These are phyloP conservation scores for Pichia manshurica DNA, from an alignment of 805 yeast genomes.

Conservation along the genomic window DNA sequence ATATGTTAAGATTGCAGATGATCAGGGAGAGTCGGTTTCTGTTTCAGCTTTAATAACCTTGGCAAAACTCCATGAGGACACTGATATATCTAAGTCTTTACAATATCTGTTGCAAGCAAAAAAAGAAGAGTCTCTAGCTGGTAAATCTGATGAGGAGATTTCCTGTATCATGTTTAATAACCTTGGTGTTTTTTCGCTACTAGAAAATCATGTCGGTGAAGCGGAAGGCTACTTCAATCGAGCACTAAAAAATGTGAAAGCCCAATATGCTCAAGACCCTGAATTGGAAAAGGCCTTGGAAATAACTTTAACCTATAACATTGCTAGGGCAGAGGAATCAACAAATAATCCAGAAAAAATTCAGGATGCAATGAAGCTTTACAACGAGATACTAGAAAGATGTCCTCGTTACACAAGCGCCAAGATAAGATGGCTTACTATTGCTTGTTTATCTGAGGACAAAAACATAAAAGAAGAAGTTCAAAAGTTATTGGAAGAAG, in stretches of 20 bases:
- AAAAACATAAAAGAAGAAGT: constrained; percentile 49
- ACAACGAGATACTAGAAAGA: constrained; percentile 48
- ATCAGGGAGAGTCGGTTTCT: constrained; percentile 51
- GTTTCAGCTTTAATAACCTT: constrained; percentile 63
- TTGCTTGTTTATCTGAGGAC: constrained; percentile 48
- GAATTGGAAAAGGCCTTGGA: constrained; percentile 24
- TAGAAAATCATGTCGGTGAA: constrained; percentile 36
- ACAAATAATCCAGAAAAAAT: constrained; percentile 25
- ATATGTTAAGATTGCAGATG: constrained; percentile 58
- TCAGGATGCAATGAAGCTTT: constrained; percentile 34
- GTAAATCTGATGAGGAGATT: constrained; percentile 38
- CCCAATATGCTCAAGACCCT: constrained; percentile 17
- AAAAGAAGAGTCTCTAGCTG: constrained; percentile 41
- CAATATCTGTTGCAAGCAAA: constrained; percentile 42
- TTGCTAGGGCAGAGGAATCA: constrained; percentile 59
- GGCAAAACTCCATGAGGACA: constrained; percentile 63
- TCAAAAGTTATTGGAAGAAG: constrained; percentile 44
- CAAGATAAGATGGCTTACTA: constrained; percentile 60
- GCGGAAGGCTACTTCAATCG: constrained; percentile 49
- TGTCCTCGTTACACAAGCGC: constrained; percentile 75
- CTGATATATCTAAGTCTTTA: constrained; percentile 62
- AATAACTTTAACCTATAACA: constrained; percentile 57
- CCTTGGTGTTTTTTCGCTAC: constrained; percentile 75
- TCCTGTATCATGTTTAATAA: constrained; percentile 69
- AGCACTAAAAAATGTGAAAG: constrained; percentile 35